Evolutionary conservation across 768 basidiomycete species (phyloP).

Genomic region (Tylopilus vinaceipallidus): DNA sequence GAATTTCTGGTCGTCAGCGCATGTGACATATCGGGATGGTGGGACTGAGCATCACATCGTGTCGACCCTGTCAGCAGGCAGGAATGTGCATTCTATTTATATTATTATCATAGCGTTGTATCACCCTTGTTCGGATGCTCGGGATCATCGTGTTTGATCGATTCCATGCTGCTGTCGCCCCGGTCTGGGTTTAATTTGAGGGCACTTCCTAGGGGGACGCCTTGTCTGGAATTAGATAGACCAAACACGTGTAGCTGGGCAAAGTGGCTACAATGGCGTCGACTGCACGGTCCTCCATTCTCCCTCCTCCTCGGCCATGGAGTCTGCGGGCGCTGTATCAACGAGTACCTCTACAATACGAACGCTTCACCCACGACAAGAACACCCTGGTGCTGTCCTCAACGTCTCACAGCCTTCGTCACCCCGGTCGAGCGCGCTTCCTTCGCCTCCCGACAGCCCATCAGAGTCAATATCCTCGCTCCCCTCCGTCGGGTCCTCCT

Average conservation of each 20-base stretch:
- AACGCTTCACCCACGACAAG: conserved; percentile 27
- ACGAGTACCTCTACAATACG: conserved; percentile 44
- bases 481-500: conserved; percentile 70
- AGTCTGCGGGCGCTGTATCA: conserved; percentile 16
- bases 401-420: conserved; percentile 43
- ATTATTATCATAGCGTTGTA: neutral
- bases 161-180: neutral
- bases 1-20: conserved; percentile 1
- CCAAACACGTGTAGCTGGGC: conserved; percentile 35
- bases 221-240: conserved; percentile 4
- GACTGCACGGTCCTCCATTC: neutral
- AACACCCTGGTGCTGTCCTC: conserved; percentile 7
- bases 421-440: conserved; percentile 47
- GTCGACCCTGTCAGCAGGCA: neutral
- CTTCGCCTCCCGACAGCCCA: conserved; percentile 63
- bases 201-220: no score
- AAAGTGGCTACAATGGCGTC: conserved; percentile 11
- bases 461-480: conserved; percentile 65
- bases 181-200: no score
- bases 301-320: conserved; percentile 23
- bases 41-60: neutral
- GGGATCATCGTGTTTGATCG: neutral
- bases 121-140: neutral
- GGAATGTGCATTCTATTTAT: neutral
- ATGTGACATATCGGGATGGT: neutral